phyloP scores from a whole-genome alignment of 352 stramenopile species.

The Globisporangium spiculum region DNA sequence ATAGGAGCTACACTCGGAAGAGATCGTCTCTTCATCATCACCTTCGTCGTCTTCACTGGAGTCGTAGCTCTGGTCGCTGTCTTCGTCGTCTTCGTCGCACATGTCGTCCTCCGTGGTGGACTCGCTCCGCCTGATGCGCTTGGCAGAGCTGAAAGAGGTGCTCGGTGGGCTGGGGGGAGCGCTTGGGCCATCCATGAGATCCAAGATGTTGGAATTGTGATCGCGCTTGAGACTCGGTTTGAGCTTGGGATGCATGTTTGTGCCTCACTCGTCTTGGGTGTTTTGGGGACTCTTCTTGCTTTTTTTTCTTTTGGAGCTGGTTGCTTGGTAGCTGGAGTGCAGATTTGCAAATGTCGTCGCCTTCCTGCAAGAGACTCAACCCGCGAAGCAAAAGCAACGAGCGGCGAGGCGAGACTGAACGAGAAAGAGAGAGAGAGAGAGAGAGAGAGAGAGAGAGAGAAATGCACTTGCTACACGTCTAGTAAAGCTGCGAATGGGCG shows the following conservation, averaged over 20 bases:
- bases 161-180: not conserved
- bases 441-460: not conserved
- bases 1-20: not conserved
- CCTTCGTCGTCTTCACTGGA: conserved; percentile 8
- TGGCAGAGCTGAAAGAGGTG: not conserved
- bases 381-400: not conserved
- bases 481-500: conserved; percentile 8
- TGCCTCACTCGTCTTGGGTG: not conserved
- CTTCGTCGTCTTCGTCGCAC: conserved; percentile 12
- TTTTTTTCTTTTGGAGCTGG: not conserved
- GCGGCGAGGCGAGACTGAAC: not conserved
- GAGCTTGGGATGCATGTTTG: not conserved
- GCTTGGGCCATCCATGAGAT: not conserved
- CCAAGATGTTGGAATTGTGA: not conserved
- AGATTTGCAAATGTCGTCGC: conserved; percentile 10
- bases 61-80: conserved; percentile 13
- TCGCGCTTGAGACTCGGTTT: conserved; percentile 2
- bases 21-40: not conserved
- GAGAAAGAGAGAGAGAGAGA: too few species aligned
- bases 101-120: conserved; percentile 16
- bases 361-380: conserved; percentile 5
- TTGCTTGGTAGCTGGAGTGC: conserved; percentile 5
- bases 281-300: not conserved
- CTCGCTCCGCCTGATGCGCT: conserved; percentile 6
- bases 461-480: conserved; percentile 16